A percentile compares a stretch with the other conserved stretches of the same genome.
These are phyloP conservation scores for Diversispora eburnea DNA, from an alignment of 192 early-diverging fungal species.

Conservation along the genomic window DNA sequence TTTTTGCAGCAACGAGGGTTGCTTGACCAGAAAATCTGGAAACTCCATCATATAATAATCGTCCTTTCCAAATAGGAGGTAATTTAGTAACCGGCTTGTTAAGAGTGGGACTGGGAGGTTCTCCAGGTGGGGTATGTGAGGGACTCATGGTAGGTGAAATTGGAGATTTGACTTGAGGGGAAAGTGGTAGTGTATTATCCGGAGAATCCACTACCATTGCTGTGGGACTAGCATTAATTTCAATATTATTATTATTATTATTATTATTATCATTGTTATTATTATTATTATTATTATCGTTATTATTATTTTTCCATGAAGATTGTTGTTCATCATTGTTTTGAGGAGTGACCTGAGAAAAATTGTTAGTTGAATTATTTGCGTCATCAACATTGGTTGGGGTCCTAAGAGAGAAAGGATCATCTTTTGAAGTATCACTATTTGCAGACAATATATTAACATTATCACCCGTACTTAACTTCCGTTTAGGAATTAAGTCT, in stretches of 20 bases:
- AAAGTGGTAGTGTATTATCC: background rate
- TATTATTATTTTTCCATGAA: background rate
- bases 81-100: background rate
- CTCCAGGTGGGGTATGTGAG: background rate
- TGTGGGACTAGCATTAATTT: background rate
- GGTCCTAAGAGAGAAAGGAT: background rate
- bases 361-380: background rate
- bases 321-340: background rate
- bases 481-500: background rate
- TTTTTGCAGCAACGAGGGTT: slow-evolving; percentile 57
- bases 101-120: background rate
- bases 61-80: slow-evolving; percentile 56
- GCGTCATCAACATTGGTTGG: background rate
- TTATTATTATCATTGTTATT: background rate
- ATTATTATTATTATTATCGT: background rate
- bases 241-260: background rate
- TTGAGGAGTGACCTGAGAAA: background rate
- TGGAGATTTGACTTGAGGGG: background rate
- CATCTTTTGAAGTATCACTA: background rate
- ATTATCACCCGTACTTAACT: background rate
- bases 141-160: background rate
- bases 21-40: slow-evolving; percentile 53
- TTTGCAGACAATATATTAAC: background rate
- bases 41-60: slow-evolving; percentile 38
- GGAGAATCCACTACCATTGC: background rate